A percentile compares a stretch with the other conserved stretches of the same genome.
Conservation (phyloP, 169 alveolate species). For the Plasmodium coatneyi region DNA sequence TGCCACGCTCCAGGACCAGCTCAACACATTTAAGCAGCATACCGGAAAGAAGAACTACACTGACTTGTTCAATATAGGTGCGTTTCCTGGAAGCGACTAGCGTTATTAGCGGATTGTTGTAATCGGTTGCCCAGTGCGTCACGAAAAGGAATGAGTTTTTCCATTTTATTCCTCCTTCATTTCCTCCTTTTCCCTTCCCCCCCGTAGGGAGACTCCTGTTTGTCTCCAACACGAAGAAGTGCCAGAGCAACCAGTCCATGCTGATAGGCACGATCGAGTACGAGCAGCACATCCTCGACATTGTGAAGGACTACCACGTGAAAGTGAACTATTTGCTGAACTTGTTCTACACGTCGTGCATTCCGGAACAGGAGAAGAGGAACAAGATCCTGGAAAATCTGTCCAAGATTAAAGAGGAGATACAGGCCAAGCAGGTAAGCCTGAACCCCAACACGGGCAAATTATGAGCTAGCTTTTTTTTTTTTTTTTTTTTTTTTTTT, state of each 20-base stretch:
- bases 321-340: conserved; percentile 59
- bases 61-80: conserved; percentile 56
- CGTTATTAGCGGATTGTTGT: neutral
- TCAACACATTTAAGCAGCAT: neutral
- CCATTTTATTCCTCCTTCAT: neutral
- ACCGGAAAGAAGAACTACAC: conserved; percentile 30
- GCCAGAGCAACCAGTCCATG: conserved; percentile 67
- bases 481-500: too few relatives aligned
- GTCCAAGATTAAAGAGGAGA: conserved; percentile 57
- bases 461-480: neutral
- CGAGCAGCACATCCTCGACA: conserved; percentile 61
- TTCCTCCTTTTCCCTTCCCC: neutral
- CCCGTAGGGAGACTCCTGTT: conserved; percentile 42
- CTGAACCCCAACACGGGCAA: neutral
- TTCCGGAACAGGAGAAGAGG: conserved; percentile 58
- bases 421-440: conserved; percentile 62
- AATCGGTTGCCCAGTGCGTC: neutral
- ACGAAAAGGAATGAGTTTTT: neutral
- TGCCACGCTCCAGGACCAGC: conserved; percentile 15
- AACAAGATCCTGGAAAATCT: conserved; percentile 49
- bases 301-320: conserved; percentile 65
- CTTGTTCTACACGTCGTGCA: conserved; percentile 56
- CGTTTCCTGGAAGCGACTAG: neutral
- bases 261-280: conserved; percentile 66
- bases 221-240: conserved; percentile 46